Conservation (phyloP, 768 basidiomycete genomes). For the Porpolomopsis calyptriformis region DNA sequence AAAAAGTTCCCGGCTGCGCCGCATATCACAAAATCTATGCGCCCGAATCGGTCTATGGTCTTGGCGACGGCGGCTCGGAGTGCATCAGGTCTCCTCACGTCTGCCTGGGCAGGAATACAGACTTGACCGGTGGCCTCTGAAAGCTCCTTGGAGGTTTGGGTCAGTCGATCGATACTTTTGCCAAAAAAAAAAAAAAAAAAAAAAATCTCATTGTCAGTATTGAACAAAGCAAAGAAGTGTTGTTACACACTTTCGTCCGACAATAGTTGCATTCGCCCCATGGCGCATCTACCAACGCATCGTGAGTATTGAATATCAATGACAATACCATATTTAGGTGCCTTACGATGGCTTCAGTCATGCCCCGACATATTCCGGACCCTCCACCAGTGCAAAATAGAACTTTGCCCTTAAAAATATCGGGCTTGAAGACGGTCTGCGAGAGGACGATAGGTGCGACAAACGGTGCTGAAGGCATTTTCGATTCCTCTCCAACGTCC, state of each 20-base stretch:
- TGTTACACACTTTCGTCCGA: conserved; percentile 69
- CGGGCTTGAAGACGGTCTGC: conserved; percentile 55
- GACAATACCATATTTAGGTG: conserved; percentile 14
- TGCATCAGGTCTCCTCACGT: conserved; percentile 70
- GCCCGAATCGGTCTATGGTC: conserved; percentile 67
- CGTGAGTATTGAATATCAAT: conserved; percentile 6
- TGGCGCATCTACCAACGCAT: conserved; percentile 53
- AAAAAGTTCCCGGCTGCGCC: conserved; percentile 97
- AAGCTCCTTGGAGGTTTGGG: conserved; percentile 59
- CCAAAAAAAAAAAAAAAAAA: no score
- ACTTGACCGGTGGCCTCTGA: conserved; percentile 53
- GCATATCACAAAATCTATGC: conserved; percentile 91
- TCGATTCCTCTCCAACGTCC: background rate
- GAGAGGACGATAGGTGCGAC: conserved; percentile 42
- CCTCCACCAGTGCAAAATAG: conserved; percentile 87
- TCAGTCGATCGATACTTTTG: conserved; percentile 59
- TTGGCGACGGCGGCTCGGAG: conserved; percentile 66
- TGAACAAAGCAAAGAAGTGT: background rate
- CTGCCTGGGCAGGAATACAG: conserved; percentile 68
- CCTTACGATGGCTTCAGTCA: conserved; percentile 80
- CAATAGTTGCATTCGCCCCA: conserved; percentile 71
- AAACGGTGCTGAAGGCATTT: conserved; percentile 32
- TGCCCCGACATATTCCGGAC: conserved; percentile 84
- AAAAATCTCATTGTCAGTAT: background rate
- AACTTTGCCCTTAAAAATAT: conserved; percentile 86